Evolutionary conservation across 2,329 filamentous ascomycete genomes (phyloP).

Genomic region (Fusarium falciforme): DNA sequence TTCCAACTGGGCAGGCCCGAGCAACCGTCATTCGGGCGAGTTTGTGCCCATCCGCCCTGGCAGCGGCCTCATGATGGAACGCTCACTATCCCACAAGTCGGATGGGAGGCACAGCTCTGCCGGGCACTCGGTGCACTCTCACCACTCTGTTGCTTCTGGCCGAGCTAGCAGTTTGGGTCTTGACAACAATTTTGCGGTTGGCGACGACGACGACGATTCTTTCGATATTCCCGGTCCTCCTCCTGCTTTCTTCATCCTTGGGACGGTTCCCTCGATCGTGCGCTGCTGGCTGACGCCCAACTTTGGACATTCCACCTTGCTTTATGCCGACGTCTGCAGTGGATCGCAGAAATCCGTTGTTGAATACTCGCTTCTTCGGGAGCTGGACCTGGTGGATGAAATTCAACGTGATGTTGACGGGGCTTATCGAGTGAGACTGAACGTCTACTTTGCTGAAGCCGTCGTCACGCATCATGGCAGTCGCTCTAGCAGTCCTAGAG

Average conservation of each 20-base stretch:
- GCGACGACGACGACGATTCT: conserved; percentile 75
- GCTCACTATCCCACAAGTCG: conserved; percentile 93
- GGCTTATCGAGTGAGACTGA: conserved; percentile 76
- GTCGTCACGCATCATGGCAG: conserved; percentile 81
- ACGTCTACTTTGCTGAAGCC: conserved; percentile 91
- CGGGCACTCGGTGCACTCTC: conserved; percentile 79
- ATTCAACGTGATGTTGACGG: conserved; percentile 75
- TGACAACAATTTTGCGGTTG: conserved; percentile 74
- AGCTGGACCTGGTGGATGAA: conserved; percentile 76
- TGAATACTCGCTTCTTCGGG: conserved; percentile 78
- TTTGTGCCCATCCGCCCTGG: conserved; percentile 81
- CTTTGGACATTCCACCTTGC: conserved; percentile 87
- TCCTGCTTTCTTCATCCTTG: conserved; percentile 85
- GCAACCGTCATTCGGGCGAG: conserved; percentile 84
- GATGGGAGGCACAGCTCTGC: conserved; percentile 94
- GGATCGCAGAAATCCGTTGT: conserved; percentile 91
- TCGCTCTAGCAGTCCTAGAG: conserved; percentile 77
- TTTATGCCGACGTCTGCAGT: conserved; percentile 93
- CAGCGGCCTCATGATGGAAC: conserved; percentile 90
- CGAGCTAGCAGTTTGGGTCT: conserved; percentile 90
- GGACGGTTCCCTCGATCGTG: conserved; percentile 92
- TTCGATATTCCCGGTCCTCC: conserved; percentile 80
- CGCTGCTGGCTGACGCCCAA: conserved; percentile 93
- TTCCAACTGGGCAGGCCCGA: conserved; percentile 82
- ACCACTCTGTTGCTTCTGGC: conserved; percentile 78